These are phyloP conservation scores for Hemileccinum impolitum DNA, from an alignment of 768 basidiomycete genomes.

Conservation along the genomic window DNA sequence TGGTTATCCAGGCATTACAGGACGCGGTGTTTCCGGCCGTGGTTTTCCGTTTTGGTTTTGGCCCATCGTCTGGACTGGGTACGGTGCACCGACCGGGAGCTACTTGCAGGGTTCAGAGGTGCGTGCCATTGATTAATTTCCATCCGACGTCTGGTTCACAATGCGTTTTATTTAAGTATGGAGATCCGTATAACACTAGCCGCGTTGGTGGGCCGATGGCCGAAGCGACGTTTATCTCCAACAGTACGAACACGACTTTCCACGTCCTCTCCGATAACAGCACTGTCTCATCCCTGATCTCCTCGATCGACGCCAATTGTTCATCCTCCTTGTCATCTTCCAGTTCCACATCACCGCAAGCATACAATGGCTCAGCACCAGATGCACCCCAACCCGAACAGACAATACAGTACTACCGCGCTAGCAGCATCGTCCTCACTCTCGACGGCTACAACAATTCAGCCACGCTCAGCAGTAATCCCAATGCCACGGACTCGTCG, in stretches of 20 bases:
- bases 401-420: conserved; percentile 66
- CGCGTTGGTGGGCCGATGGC: conserved; percentile 48
- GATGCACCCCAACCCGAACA: conserved; percentile 44
- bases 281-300: conserved; percentile 43
- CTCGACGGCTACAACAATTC: conserved; percentile 69
- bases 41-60: conserved; percentile 67
- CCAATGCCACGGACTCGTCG: conserved; percentile 42
- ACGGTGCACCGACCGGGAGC: conserved; percentile 25
- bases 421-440: conserved; percentile 58
- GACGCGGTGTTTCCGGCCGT: conserved; percentile 44
- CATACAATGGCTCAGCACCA: conserved; percentile 30
- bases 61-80: conserved; percentile 50
- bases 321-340: conserved; percentile 35
- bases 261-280: conserved; percentile 47
- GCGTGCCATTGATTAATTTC: neutral
- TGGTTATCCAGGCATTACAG: conserved; percentile 52
- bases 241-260: conserved; percentile 38
- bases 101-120: conserved; percentile 45
- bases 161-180: conserved; percentile 44
- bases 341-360: conserved; percentile 29
- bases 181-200: conserved; percentile 39
- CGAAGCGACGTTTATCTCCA: conserved; percentile 40
- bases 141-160: too few species aligned
- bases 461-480: conserved; percentile 39
- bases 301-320: conserved; percentile 43